Evolutionary conservation across 331 rosid genomes (phyloP), one percentile per base, ranked within the genome.

Genomic region (Quercus phellos): DNA sequence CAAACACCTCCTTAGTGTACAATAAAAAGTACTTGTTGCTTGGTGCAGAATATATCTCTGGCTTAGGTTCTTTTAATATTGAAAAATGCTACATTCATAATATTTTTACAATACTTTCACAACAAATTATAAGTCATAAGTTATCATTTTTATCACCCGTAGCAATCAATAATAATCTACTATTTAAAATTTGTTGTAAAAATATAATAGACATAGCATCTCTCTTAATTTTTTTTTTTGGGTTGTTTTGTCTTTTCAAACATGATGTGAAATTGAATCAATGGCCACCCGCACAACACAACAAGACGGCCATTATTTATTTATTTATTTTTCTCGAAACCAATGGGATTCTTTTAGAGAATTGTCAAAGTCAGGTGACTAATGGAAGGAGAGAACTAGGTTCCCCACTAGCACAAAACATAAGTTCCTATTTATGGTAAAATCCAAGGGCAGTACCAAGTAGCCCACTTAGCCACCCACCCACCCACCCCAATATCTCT

Each of bases 361-460:
- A 21, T 24, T 34, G 79, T 79, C 74, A 32, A 53, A 78, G 60
- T 77, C 68, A 59, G 27, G 68, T 70, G 73, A 74, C 53, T 51
- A 69, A 84, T 75, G 85, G 81, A 75, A 24, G 77, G 74, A 43
- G 69, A 69, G 85, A 85, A 82, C 78, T 29, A 77, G 88, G 85
- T 82, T 85, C 86, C 60, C 83, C 85, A 82, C 88, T 77, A 77
- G 29, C 75, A 79, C 32, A 24, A 35, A 82, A 54, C 82, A 59
- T 11, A 78, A 29, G 50, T 82, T 82, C 79, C 82, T 75, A 85
- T 82, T 71, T 80, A 66, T 60, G 59, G 84, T 75, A 80, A 80
- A 77, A 79, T 77, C 74, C 61, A 79, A 84, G 73, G 67, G 16
- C 73, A n/a, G n/a, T 74, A 21, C 58, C 68, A 77, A 80, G 71